phyloP scores from a whole-genome alignment of 2,329 filamentous ascomycete species.

The Claviceps sp. region DNA sequence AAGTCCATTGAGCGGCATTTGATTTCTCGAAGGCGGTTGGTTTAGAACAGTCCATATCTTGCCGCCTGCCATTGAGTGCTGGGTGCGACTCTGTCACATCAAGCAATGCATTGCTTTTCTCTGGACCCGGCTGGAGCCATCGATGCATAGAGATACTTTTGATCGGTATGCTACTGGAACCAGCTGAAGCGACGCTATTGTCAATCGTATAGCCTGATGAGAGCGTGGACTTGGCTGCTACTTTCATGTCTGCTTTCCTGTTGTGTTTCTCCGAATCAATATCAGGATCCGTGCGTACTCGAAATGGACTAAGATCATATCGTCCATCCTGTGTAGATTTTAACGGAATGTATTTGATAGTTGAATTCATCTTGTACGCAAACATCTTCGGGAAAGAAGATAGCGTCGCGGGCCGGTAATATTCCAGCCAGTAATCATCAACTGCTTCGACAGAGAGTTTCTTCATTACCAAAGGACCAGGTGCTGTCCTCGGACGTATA shows the following conservation, averaged over 20 bases:
- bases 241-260: conserved; percentile 54
- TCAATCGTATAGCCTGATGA: conserved; percentile 17
- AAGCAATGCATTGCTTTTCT: conserved; percentile 16
- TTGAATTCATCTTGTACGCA: conserved; percentile 82
- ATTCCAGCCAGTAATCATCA: conserved; percentile 96
- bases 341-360: conserved; percentile 68
- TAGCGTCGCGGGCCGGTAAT: conserved; percentile 77
- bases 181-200: conserved; percentile 26
- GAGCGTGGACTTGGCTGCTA: conserved; percentile 44
- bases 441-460: conserved; percentile 45
- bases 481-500: conserved; percentile 48
- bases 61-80: not conserved
- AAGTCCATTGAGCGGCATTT: conserved; percentile 75
- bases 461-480: conserved; percentile 27
- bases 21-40: conserved; percentile 58
- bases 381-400: conserved; percentile 91
- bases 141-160: conserved; percentile 43
- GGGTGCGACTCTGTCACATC: not conserved
- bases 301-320: conserved; percentile 81
- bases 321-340: conserved; percentile 58
- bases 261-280: conserved; percentile 49
- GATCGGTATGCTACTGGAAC: conserved; percentile 24
- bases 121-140: conserved; percentile 42
- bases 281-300: conserved; percentile 54
- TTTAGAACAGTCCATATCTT: conserved; percentile 28